Base-by-base conservation (phyloP, 345 rosid genomes). In the Populus pruinosa region DNA sequence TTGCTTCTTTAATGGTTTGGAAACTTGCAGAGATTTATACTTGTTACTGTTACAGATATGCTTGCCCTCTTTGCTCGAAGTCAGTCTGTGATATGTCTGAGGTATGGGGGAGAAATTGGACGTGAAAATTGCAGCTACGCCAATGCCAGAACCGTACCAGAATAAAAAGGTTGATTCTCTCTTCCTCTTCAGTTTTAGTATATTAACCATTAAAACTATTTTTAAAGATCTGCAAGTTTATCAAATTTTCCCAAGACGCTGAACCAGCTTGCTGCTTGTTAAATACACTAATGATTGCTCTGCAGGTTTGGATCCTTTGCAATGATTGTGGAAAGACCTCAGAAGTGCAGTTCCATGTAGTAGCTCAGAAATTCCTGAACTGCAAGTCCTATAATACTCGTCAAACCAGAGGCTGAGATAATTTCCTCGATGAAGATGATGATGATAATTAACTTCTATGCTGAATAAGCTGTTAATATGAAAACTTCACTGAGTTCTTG, bases 341-440 rank as follows among this genome's bases (percentile, higher is more conserved):
- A 3, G 78, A 86, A 36, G 97, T 90, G 5, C 87, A 79, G 50
- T 92, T 77, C 80, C 98, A 94, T 82, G 86, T 92, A 11, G 89
- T 92, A 55, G 98, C 94, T 78, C 97, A 84, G 82, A 94, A 91
- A 78, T 94, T 96, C 78, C 79, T 82, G 43, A 75, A 84, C 73
- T 94, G 98, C 91, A 92, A 90, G 82, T 94, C 97, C 43, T 92
- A 91, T 82, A 92, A 92, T 80, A 92, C 96, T 71, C 91, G 97
- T 25, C 86, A 83, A 83, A 89, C 97, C 2, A 77, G 91, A 59
- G 66, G 81, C 73, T 71, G 63, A 76, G 73, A 49, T n/a, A 43
- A 50, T 6, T 6, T 5, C 6, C 2, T 13, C 29, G 67, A 11
- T 16, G 38, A 18, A 3, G 20, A 10, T 11, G 36, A 23, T 21